phyloP scores from a whole-genome alignment of 257 asterid species.

The Solanum chiquidenum region DNA sequence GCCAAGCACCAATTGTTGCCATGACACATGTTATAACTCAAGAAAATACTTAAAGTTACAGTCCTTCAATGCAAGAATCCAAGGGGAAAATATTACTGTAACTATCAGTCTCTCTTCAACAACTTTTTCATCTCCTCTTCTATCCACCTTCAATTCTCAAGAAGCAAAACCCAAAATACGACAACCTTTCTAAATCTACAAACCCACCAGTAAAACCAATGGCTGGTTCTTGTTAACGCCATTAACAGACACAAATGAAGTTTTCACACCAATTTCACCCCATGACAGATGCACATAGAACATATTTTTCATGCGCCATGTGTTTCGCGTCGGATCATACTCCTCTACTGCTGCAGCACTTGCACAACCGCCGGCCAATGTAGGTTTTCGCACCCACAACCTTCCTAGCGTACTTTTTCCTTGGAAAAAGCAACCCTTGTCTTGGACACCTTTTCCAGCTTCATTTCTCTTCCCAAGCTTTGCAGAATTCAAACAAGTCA shows the following conservation, averaged over 20 bases:
- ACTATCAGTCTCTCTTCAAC: not conserved
- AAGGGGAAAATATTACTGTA: not conserved
- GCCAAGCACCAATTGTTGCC: not conserved
- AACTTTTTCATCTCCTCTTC: not conserved
- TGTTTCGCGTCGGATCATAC: not conserved
- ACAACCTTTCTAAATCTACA: not conserved
- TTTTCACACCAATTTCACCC: not conserved
- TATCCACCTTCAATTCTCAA: not conserved
- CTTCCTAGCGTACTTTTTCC: not conserved
- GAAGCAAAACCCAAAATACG: not conserved
- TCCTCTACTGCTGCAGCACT: not conserved
- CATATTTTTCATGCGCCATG: not conserved
- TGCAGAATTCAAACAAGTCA: not conserved
- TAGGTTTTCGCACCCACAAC: not conserved
- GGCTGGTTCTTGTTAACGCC: not conserved
- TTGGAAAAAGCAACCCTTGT: not conserved
- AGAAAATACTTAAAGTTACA: not conserved
- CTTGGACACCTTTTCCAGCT: not conserved
- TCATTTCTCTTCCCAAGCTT: not conserved
- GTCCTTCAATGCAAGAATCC: not conserved
- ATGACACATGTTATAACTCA: not conserved
- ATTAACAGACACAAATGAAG: not conserved
- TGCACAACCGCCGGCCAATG: not conserved
- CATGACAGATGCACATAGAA: not conserved
- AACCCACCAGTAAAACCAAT: not conserved